phyloP scores from a whole-genome alignment of 2,329 filamentous ascomycete species.

The Berkeleyomyces basicola region DNA sequence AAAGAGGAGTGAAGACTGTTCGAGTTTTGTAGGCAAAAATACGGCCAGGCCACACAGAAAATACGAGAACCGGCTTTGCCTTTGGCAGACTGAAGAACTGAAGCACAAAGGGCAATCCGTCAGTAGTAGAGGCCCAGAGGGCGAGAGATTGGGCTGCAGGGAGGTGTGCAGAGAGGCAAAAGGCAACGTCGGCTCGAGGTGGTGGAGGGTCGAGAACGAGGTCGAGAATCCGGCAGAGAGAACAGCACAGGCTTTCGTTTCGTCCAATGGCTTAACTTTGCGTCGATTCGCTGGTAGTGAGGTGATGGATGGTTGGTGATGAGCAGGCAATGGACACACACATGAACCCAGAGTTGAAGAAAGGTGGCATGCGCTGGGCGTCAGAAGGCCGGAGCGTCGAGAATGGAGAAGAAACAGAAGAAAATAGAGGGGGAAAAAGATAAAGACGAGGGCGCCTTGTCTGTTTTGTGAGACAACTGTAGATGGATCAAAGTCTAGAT shows the following conservation, averaged over 20 bases:
- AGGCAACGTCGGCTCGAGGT: not conserved
- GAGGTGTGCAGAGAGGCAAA: not conserved
- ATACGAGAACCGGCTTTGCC: not conserved
- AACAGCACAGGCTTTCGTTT: not conserved
- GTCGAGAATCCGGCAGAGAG: not conserved
- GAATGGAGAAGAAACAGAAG: not conserved
- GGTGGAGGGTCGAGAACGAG: not conserved
- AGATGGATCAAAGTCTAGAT: not conserved
- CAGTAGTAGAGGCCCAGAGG: not conserved
- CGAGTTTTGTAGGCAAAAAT: not conserved
- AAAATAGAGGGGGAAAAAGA: not conserved
- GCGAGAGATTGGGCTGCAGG: not conserved
- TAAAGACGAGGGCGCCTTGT: not conserved
- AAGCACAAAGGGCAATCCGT: not conserved
- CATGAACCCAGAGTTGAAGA: not conserved
- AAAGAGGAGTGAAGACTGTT: constrained; percentile 7
- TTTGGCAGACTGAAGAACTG: not conserved
- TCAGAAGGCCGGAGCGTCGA: not conserved
- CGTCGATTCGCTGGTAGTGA: not conserved
- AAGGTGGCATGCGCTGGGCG: not conserved
- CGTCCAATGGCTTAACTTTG: not conserved
- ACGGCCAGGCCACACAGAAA: not conserved
- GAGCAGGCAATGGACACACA: not conserved
- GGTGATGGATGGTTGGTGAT: not conserved
- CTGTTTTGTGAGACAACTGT: not conserved